phyloP scores from a whole-genome alignment of 2,329 filamentous ascomycete species.

The Penicillium sp. region DNA sequence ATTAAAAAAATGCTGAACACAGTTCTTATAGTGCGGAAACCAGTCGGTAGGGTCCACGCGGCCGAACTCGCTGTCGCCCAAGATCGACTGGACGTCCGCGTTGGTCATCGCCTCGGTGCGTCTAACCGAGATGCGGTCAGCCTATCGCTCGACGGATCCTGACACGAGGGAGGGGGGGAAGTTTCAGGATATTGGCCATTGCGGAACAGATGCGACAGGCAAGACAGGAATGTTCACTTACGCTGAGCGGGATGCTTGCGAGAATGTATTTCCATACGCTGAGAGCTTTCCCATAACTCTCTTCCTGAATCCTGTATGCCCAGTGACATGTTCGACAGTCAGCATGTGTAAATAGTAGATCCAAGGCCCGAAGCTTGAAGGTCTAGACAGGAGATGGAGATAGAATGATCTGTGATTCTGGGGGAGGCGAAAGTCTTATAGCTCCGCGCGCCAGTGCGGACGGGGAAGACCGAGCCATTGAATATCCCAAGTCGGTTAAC shows the following conservation, averaged over 20 bases:
- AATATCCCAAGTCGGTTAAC: constrained; percentile 22
- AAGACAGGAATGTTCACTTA: constrained; percentile 20
- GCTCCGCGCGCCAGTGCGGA: neutral
- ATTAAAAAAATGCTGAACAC: constrained; percentile 84
- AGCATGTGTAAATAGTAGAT: constrained; percentile 21
- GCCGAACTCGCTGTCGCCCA: constrained; percentile 37
- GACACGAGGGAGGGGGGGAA: constrained; percentile 7
- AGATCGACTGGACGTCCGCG: constrained; percentile 12
- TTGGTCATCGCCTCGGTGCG: constrained; percentile 16
- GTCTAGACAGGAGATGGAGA: neutral
- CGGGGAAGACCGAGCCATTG: constrained; percentile 21
- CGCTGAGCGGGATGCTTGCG: constrained; percentile 28
- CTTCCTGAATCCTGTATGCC: constrained; percentile 32
- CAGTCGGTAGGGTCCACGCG: constrained; percentile 74
- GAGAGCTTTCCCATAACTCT: constrained; percentile 35
- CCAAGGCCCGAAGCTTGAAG: neutral
- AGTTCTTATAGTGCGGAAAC: constrained; percentile 86
- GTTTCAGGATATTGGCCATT: constrained; percentile 66
- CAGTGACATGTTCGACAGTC: constrained; percentile 29
- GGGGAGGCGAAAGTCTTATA: constrained; percentile 22
- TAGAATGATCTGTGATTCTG: constrained; percentile 1
- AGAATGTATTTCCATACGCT: constrained; percentile 28
- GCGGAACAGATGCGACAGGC: constrained; percentile 40
- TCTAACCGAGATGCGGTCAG: constrained; percentile 32
- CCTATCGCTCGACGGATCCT: constrained; percentile 30